Evolutionary conservation across 2,329 filamentous ascomycete species (phyloP).

Genomic region (Colletotrichum sp.): DNA sequence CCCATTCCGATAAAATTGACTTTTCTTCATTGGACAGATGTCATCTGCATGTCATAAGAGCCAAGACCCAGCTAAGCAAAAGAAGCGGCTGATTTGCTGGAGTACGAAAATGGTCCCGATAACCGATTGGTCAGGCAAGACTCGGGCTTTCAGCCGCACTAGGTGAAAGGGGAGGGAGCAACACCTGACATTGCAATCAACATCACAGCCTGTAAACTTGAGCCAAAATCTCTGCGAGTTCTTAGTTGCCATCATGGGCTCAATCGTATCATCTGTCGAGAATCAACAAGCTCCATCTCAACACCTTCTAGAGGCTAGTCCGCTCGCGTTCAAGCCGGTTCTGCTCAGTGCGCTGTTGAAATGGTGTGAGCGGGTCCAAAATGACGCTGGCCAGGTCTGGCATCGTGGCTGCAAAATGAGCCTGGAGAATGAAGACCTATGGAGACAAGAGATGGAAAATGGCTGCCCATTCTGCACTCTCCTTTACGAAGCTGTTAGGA

Average conservation of each 20-base stretch:
- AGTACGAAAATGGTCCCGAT: not conserved
- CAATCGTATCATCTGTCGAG: not conserved
- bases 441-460: not conserved
- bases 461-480: not conserved
- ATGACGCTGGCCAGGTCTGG: not conserved
- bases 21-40: not conserved
- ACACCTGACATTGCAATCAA: not conserved
- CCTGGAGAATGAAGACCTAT: not conserved
- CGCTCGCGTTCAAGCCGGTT: not conserved
- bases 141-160: not conserved
- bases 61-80: not conserved
- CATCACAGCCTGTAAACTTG: not conserved
- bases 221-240: not conserved
- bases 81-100: not conserved
- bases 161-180: not conserved
- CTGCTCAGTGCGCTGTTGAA: not conserved
- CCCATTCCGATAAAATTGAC: rapidly evolving
- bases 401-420: not conserved
- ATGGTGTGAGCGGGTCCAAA: not conserved
- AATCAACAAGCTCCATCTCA: not conserved
- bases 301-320: not conserved
- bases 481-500: not conserved
- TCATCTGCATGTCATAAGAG: not conserved
- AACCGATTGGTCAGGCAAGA: not conserved
- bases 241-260: not conserved